These are phyloP conservation scores for Xylaria polymorpha DNA, from an alignment of 2,329 filamentous ascomycete species.

Conservation along the genomic window DNA sequence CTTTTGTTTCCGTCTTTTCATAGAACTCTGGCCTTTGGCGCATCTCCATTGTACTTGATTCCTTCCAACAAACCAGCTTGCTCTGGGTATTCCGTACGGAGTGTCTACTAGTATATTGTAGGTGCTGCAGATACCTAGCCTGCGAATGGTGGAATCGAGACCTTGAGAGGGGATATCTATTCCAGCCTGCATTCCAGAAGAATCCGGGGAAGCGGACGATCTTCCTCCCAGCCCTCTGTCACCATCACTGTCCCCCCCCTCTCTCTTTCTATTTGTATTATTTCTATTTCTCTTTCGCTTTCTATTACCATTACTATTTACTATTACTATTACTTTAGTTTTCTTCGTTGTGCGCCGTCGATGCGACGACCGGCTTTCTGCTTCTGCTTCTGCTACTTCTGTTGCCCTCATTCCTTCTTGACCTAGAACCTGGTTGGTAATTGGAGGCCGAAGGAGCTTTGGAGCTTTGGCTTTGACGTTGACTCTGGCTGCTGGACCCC, in stretches of 20 bases:
- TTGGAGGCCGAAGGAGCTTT: slow-evolving; percentile 29
- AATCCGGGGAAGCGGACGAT: slow-evolving; percentile 21
- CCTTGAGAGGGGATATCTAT: neutral
- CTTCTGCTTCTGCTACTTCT: neutral
- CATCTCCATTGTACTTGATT: neutral
- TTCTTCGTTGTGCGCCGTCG: neutral
- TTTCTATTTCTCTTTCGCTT: neutral
- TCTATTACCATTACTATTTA: neutral
- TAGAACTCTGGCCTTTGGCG: slow-evolving; percentile 9
- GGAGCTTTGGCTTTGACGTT: slow-evolving; percentile 25
- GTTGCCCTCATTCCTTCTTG: neutral
- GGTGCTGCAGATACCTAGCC: neutral
- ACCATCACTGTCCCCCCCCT: neutral
- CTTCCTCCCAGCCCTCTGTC: slow-evolving; percentile 8
- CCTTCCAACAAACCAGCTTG: too few species aligned
- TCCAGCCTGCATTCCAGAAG: slow-evolving; percentile 23
- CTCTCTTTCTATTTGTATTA: neutral
- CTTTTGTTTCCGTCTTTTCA: slow-evolving; percentile 13
- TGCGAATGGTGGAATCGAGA: neutral
- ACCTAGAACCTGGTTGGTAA: slow-evolving; percentile 13
- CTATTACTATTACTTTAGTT: neutral
- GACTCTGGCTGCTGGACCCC: slow-evolving; percentile 40
- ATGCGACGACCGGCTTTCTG: neutral
- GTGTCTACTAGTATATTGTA: neutral
- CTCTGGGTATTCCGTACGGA: neutral